phyloP scores from a whole-genome alignment of 148 eudicot species.

The Nepenthes gracilis region DNA sequence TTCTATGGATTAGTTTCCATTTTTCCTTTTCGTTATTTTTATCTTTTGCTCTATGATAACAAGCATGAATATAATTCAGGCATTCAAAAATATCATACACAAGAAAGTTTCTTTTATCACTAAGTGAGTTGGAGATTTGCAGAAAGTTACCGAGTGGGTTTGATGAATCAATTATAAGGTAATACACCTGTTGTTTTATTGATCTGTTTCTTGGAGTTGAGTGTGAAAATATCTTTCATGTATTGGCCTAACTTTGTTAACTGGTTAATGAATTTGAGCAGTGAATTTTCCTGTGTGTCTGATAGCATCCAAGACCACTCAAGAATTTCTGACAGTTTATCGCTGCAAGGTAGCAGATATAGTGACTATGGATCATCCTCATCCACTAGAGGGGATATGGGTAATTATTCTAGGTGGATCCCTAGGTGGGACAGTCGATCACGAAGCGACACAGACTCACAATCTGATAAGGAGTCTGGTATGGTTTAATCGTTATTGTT shows the following conservation, averaged over 20 bases:
- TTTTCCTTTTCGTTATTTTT: neutral
- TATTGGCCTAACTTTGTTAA: conserved; percentile 1
- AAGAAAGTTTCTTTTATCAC: conserved; percentile 67
- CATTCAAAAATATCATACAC: conserved; percentile 38
- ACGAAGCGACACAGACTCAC: conserved; percentile 71
- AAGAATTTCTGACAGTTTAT: conserved; percentile 34
- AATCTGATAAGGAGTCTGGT: conserved; percentile 75
- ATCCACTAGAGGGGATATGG: conserved; percentile 56
- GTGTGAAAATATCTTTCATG: neutral
- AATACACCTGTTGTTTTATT: conserved; percentile 6
- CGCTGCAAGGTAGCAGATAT: conserved; percentile 52
- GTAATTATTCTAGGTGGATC: conserved; percentile 37
- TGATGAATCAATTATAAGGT: conserved; percentile 65
- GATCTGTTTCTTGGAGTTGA: neutral
- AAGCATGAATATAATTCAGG: conserved; percentile 24
- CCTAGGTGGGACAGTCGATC: conserved; percentile 81
- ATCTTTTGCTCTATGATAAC: neutral
- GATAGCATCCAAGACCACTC: conserved; percentile 32
- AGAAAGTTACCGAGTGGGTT: conserved; percentile 65
- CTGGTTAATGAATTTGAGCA: conserved; percentile 12
- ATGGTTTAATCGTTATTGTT: conserved; percentile 5
- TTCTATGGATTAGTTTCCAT: neutral
- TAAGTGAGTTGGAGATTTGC: conserved; percentile 67
- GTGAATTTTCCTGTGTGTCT: conserved; percentile 52
- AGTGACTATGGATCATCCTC: conserved; percentile 65